Percentiles rank a stretch among this genome's conserved stretches.
Evolutionary conservation across 2,329 filamentous ascomycete genomes (phyloP).

Genomic region (Malbranchea cinnamomea): DNA sequence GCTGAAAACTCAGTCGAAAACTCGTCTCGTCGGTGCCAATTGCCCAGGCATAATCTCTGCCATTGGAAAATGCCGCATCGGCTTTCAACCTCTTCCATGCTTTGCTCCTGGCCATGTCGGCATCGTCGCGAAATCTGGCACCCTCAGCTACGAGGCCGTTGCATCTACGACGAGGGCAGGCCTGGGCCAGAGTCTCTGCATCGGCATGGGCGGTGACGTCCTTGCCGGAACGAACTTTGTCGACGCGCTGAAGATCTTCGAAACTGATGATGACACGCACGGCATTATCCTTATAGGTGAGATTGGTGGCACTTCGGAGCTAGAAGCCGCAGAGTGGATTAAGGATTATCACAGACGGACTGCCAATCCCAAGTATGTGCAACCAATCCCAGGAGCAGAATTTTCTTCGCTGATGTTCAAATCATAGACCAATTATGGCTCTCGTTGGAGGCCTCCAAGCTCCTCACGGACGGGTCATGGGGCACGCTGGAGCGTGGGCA

Average conservation of each 20-base stretch:
- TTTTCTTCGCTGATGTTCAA: conserved; percentile 11
- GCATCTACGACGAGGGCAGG: conserved; percentile 59
- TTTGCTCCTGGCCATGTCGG: conserved; percentile 56
- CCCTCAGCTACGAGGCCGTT: conserved; percentile 65
- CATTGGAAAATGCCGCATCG: conserved; percentile 53
- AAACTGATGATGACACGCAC: conserved; percentile 51
- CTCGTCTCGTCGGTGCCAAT: conserved; percentile 64
- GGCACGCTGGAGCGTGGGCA: conserved; percentile 62
- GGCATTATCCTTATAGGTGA: conserved; percentile 61
- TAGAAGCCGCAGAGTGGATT: conserved; percentile 62
- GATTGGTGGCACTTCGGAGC: conserved; percentile 53
- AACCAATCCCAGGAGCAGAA: not conserved
- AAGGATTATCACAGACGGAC: conserved; percentile 45
- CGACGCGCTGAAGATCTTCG: conserved; percentile 53
- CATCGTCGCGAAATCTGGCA: conserved; percentile 68
- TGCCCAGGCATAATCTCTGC: conserved; percentile 68
- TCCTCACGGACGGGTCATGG: conserved; percentile 54
- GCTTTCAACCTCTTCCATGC: conserved; percentile 62
- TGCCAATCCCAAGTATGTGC: conserved; percentile 46
- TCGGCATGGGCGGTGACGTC: conserved; percentile 65
- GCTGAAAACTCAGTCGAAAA: conserved; percentile 54
- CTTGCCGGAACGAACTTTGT: conserved; percentile 59
- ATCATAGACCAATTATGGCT: conserved; percentile 51
- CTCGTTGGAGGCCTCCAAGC: conserved; percentile 53
- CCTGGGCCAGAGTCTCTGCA: conserved; percentile 60